Evolutionary conservation across 2,329 filamentous ascomycete species (phyloP).

Genomic region (Metarhizium sp.): DNA sequence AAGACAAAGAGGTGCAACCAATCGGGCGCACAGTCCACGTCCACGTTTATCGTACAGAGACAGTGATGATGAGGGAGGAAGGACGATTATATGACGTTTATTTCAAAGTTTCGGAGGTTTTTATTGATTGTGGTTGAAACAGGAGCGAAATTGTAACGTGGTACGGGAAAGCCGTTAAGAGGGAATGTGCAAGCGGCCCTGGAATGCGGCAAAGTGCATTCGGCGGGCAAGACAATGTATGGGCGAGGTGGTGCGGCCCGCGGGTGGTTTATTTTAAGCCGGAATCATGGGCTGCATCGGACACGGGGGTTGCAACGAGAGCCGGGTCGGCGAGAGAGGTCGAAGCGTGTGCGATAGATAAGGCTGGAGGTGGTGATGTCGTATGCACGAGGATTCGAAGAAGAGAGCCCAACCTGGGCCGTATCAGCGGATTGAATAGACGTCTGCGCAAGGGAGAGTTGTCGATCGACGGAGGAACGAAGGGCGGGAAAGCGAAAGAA

Average conservation of each 20-base stretch:
- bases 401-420: background rate
- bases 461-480: background rate
- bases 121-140: background rate
- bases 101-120: background rate
- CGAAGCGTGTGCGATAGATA: too few species aligned
- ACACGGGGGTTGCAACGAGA: background rate
- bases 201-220: conserved; percentile 2
- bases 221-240: background rate
- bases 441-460: background rate
- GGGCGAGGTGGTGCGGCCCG: background rate
- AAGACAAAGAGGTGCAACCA: background rate
- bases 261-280: background rate
- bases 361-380: background rate
- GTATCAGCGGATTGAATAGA: background rate
- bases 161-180: background rate
- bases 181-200: background rate
- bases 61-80: background rate
- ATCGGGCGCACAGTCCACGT: background rate
- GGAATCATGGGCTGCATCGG: background rate
- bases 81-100: background rate
- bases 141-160: background rate
- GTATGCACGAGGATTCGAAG: background rate
- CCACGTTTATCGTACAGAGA: background rate
- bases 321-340: too few species aligned
- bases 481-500: background rate